phyloP scores from a whole-genome alignment of 2,329 filamentous ascomycete species.

The Aureobasidium sp. region DNA sequence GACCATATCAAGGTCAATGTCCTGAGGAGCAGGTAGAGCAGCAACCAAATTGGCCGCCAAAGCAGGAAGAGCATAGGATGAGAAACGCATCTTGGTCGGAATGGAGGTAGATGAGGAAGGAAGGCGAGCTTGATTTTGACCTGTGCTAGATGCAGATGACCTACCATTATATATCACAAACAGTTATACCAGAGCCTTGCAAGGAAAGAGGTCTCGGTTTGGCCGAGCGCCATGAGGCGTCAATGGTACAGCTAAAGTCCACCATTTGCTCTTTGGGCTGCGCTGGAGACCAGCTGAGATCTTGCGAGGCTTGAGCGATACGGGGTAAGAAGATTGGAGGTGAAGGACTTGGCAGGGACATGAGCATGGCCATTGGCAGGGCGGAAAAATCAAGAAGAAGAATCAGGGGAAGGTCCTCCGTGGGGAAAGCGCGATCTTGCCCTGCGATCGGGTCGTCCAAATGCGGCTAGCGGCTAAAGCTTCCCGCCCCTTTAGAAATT shows the following conservation, averaged over 20 bases:
- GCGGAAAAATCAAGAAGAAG: background rate
- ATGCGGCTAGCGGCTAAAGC: background rate
- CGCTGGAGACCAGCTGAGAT: background rate
- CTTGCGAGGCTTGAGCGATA: background rate
- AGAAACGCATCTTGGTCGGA: slow-evolving; percentile 10
- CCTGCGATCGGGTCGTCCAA: background rate
- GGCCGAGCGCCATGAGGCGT: background rate
- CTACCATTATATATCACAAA: background rate
- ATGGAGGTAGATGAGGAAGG: background rate
- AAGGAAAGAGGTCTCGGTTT: background rate
- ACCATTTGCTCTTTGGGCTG: background rate
- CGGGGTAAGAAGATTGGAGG: background rate
- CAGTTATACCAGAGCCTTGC: too few relatives aligned
- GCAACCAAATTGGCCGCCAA: slow-evolving; percentile 13
- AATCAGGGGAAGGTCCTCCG: too few relatives aligned
- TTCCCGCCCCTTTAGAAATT: background rate
- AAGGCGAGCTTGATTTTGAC: background rate
- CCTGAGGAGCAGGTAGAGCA: slow-evolving; percentile 18
- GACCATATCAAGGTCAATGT: slow-evolving; percentile 17
- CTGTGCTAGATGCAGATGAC: background rate
- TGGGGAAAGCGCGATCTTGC: background rate
- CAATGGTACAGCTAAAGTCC: background rate
- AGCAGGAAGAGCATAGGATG: background rate
- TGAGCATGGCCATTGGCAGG: too few relatives aligned
- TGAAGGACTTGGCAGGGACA: background rate